A percentile compares a stretch with the other conserved stretches of the same genome.
Conservation (phyloP, 495 filamentous ascomycete genomes). For the Penicillium parvum region DNA sequence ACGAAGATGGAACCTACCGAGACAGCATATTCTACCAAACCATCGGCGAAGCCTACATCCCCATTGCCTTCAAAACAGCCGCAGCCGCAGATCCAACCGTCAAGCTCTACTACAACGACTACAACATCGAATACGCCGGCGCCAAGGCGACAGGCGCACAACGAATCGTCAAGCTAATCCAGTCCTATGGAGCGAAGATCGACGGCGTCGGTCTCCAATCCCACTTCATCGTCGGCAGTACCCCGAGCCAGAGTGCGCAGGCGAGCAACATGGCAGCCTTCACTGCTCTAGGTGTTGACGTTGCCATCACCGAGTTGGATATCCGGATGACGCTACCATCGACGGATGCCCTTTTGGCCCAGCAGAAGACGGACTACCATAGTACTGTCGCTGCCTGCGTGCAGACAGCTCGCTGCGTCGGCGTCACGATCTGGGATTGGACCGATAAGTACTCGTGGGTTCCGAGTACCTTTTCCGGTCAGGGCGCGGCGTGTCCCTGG, state of each 20-base stretch:
- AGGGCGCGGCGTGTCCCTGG: conserved; percentile 51
- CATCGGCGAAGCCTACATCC: conserved; percentile 43
- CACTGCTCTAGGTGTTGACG: conserved; percentile 50
- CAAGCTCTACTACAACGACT: conserved; percentile 66
- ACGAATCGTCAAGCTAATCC: conserved; percentile 50
- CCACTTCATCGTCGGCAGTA: conserved; percentile 55
- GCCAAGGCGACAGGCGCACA: conserved; percentile 44
- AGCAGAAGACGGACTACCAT: conserved; percentile 57
- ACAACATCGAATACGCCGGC: conserved; percentile 57
- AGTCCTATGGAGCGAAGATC: conserved; percentile 51
- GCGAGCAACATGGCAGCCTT: conserved; percentile 47
- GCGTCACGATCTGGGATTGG: conserved; percentile 65
- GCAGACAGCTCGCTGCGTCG: conserved; percentile 54
- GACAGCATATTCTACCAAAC: conserved; percentile 36
- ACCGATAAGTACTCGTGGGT: conserved; percentile 61
- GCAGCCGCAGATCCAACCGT: conserved; percentile 42
- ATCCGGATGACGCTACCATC: conserved; percentile 51
- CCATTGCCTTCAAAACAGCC: conserved; percentile 45
- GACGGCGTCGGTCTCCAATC: conserved; percentile 63
- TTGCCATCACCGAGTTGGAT: conserved; percentile 61
- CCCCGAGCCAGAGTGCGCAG: conserved; percentile 44
- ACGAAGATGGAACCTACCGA: conserved; percentile 46
- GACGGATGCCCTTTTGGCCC: conserved; percentile 39
- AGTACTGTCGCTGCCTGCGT: conserved; percentile 56
- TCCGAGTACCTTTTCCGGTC: conserved; percentile 47